Conservation (phyloP, 164 flowering plant species). For the Umbilicus rupestris region DNA sequence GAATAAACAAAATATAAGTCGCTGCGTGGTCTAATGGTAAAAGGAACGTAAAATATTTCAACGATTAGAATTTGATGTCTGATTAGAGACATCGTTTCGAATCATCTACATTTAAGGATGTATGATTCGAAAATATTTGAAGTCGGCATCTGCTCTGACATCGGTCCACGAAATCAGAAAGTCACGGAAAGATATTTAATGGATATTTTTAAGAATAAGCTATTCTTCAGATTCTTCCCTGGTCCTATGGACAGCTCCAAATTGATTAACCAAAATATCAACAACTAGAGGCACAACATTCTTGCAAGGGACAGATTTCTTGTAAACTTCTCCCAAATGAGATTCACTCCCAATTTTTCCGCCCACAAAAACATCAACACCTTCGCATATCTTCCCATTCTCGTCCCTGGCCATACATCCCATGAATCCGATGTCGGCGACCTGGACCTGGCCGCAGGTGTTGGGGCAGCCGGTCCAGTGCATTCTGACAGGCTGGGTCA, state of each 20-base stretch:
- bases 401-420: slow-evolving; percentile 89
- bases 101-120: no score
- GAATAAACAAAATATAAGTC: no score
- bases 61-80: no score
- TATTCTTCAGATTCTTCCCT: slow-evolving; percentile 54
- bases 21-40: no score
- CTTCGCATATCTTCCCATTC: slow-evolving; percentile 59
- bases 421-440: slow-evolving; percentile 97
- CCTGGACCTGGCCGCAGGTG: slow-evolving; percentile 86
- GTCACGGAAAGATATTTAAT: no score
- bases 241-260: slow-evolving; percentile 75
- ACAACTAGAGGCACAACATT: slow-evolving; percentile 74
- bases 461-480: slow-evolving; percentile 99
- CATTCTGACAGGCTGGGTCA: slow-evolving; percentile 70
- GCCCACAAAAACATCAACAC: slow-evolving; percentile 78
- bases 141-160: no score
- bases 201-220: no score
- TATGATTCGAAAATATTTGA: no score
- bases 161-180: no score
- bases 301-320: slow-evolving; percentile 82
- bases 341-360: slow-evolving; percentile 86
- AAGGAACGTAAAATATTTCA: no score
- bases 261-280: slow-evolving; percentile 59
- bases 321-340: slow-evolving; percentile 74
- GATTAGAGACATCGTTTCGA: no score